Conservation (phyloP, 176 grass and related monocot genomes). For the Ampelocalamus luodianensis region DNA sequence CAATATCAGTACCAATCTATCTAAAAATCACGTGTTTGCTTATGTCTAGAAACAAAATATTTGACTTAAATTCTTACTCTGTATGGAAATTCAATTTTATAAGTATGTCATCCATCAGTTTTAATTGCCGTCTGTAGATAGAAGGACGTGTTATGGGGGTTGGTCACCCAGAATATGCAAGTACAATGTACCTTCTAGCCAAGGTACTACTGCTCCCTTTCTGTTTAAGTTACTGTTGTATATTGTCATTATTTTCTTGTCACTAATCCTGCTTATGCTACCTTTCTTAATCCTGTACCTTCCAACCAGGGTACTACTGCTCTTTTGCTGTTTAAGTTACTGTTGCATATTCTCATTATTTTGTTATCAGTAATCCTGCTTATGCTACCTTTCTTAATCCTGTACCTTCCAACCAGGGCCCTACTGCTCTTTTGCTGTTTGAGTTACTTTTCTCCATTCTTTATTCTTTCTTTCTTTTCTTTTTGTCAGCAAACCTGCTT, state of each 20-base stretch:
- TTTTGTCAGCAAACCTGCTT: too few species aligned
- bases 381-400: background rate
- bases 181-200: conserved; percentile 84
- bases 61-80: background rate
- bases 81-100: too few species aligned
- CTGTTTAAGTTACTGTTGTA: conserved; percentile 25
- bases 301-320: background rate
- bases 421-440: too few species aligned
- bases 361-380: background rate
- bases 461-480: too few species aligned
- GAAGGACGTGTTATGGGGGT: conserved; percentile 76
- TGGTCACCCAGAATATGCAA: conserved; percentile 77
- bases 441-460: too few species aligned
- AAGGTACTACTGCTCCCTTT: conserved; percentile 60
- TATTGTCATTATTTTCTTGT: conserved; percentile 31
- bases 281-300: background rate
- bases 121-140: conserved; percentile 60
- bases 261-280: background rate
- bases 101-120: background rate
- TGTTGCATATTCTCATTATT: background rate
- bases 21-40: background rate
- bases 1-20: too few species aligned
- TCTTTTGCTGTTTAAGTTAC: background rate
- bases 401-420: too few species aligned
- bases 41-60: conserved; percentile 19